Percentiles rank a stretch among this genome's conserved stretches.
These are phyloP conservation scores for Pouteria glomerata DNA, from an alignment of 148 eudicot genomes.

Conservation along the genomic window DNA sequence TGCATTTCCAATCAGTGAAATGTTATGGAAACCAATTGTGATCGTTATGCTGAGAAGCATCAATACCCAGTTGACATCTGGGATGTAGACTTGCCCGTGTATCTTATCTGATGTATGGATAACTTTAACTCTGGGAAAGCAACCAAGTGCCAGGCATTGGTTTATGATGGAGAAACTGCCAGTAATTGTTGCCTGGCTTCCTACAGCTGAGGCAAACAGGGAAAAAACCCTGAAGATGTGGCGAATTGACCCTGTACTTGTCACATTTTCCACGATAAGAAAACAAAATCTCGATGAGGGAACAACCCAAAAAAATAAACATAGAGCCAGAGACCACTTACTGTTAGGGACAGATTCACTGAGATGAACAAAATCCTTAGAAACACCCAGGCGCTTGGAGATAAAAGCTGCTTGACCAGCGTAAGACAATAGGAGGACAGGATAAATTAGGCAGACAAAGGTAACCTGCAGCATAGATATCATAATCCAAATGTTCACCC, in stretches of 20 bases:
- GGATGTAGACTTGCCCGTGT: conserved; percentile 45
- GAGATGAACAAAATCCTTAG: conserved; percentile 27
- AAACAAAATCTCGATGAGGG: too few species aligned
- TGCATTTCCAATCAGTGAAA: conserved; percentile 35
- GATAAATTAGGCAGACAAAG: conserved; percentile 40
- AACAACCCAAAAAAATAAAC: background rate
- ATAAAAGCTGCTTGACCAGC: conserved; percentile 52
- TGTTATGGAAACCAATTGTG: conserved; percentile 41
- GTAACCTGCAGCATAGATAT: too few species aligned
- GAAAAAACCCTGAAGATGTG: conserved; percentile 33
- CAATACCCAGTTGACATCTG: conserved; percentile 46
- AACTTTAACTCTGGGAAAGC: conserved; percentile 52
- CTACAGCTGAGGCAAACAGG: conserved; percentile 41
- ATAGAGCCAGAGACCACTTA: conserved; percentile 14
- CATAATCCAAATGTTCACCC: too few species aligned
- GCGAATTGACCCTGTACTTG: conserved; percentile 19
- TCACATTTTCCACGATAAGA: background rate
- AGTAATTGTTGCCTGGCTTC: conserved; percentile 53
- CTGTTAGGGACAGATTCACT: conserved; percentile 39
- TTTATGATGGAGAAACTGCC: conserved; percentile 50
- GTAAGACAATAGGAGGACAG: conserved; percentile 38
- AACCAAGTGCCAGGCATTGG: conserved; percentile 44
- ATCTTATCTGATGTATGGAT: conserved; percentile 45
- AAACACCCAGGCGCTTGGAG: conserved; percentile 22
- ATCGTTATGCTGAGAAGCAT: conserved; percentile 33